Conservation (phyloP, 495 filamentous ascomycete genomes). For the Penicillium odoratum region DNA sequence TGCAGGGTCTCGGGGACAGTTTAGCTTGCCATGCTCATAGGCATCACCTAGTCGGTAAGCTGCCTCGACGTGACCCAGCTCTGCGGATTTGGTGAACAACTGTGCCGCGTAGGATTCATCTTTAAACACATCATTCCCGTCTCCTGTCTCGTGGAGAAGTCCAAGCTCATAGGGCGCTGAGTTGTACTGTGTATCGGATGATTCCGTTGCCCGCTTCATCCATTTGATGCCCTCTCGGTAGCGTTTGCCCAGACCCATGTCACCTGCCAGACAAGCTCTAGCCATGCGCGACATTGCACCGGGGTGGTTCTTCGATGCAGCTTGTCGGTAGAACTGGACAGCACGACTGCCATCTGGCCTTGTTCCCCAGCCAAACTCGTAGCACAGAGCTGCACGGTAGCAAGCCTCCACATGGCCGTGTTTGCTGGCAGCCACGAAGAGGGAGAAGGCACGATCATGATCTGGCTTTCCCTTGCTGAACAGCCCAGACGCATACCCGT, state of each 20-base stretch:
- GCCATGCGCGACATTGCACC: constrained; percentile 92
- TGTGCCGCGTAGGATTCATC: constrained; percentile 91
- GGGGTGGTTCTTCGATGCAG: constrained; percentile 91
- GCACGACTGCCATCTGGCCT: constrained; percentile 86
- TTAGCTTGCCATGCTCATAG: constrained; percentile 88
- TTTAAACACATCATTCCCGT: constrained; percentile 87
- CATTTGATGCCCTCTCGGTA: constrained; percentile 94
- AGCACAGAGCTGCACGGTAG: constrained; percentile 91
- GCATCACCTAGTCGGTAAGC: constrained; percentile 89
- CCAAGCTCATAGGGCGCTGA: constrained; percentile 90
- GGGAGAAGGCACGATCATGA: constrained; percentile 82
- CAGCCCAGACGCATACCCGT: constrained; percentile 90
- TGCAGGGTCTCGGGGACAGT: constrained; percentile 86
- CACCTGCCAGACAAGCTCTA: constrained; percentile 82
- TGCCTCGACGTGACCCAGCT: constrained; percentile 84
- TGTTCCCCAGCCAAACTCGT: constrained; percentile 97
- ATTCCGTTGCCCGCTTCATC: constrained; percentile 89
- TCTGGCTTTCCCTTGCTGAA: constrained; percentile 93
- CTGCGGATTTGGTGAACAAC: constrained; percentile 90
- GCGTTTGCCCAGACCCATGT: constrained; percentile 80
- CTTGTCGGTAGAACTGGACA: constrained; percentile 85
- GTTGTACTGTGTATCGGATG: constrained; percentile 89
- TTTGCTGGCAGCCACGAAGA: constrained; percentile 92
- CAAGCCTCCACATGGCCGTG: constrained; percentile 96
- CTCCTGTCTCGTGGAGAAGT: constrained; percentile 82